Percentiles rank a stretch among this genome's conserved stretches.
These are phyloP conservation scores for Tetrapisispora arboricola DNA, from an alignment of 805 yeast genomes.

Conservation along the genomic window DNA sequence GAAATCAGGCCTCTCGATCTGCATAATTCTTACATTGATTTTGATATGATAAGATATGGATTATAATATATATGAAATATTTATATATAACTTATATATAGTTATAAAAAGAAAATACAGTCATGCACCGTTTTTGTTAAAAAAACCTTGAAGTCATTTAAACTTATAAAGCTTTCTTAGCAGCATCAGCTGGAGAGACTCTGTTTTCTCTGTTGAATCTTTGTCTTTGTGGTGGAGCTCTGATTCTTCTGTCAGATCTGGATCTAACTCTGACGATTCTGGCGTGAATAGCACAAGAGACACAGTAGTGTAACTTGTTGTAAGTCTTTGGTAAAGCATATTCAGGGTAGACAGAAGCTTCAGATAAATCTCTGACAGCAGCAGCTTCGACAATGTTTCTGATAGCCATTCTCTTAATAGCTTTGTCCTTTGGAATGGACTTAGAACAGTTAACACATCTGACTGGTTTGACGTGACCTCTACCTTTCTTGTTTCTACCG, in stretches of 20 bases:
- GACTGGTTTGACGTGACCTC: constrained; percentile 99
- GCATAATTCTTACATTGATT: background rate
- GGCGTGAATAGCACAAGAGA: constrained; percentile 99
- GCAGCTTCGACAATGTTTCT: constrained; percentile 99
- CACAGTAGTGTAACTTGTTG: constrained; percentile 99
- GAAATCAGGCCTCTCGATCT: no score
- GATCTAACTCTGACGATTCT: constrained; percentile 99
- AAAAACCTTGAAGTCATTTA: background rate
- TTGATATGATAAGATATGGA: constrained; percentile 3
- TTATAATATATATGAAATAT: constrained; percentile 2
- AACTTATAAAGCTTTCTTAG: constrained; percentile 71
- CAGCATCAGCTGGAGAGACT: constrained; percentile 96
- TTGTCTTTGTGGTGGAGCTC: constrained; percentile 98
- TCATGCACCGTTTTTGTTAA: background rate
- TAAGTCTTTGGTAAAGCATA: constrained; percentile 99
- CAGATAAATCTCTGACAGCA: constrained; percentile 98
- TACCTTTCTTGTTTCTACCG: constrained; percentile 99
- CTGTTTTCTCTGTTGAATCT: constrained; percentile 95
- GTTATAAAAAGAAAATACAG: constrained; percentile 3
- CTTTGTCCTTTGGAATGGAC: constrained; percentile 99
- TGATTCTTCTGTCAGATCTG: constrained; percentile 94
- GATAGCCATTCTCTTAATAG: constrained; percentile 99
- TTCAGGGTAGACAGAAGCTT: constrained; percentile 98
- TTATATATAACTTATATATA: constrained; percentile 1
- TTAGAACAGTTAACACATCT: constrained; percentile 99